Percentiles rank a stretch among this genome's conserved stretches.
phyloP scores from a whole-genome alignment of 2,329 filamentous ascomycete genomes.

The Aspergillus hiratsukae region DNA sequence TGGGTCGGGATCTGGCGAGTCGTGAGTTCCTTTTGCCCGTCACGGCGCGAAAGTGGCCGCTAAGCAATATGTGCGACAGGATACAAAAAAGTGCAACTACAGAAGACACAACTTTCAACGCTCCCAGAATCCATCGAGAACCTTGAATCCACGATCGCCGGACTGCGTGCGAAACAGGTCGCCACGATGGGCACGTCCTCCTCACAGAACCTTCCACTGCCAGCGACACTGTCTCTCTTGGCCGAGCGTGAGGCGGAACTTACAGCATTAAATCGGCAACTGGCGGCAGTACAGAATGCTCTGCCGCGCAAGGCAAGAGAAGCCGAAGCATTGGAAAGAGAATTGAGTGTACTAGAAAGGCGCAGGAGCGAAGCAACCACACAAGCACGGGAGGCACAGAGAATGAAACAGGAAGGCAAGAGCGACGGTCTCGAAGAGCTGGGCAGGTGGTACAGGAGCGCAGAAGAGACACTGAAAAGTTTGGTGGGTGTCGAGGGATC shows the following conservation, averaged over 20 bases:
- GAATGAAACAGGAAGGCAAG: slow-evolving; percentile 41
- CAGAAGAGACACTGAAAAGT: slow-evolving; percentile 38
- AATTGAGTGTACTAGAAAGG: slow-evolving; percentile 41
- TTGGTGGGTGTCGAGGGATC: slow-evolving; percentile 31
- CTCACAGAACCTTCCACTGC: slow-evolving; percentile 37
- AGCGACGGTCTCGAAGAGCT: slow-evolving; percentile 44
- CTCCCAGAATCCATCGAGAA: slow-evolving; percentile 51
- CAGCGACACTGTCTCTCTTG: slow-evolving; percentile 38
- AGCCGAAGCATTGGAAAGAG: slow-evolving; percentile 43
- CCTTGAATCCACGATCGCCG: slow-evolving; percentile 48
- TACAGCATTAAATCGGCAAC: slow-evolving; percentile 38
- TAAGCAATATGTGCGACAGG: slow-evolving; percentile 29
- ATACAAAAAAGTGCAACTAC: slow-evolving; percentile 52
- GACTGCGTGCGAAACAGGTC: slow-evolving; percentile 53
- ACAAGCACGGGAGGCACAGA: slow-evolving; percentile 46
- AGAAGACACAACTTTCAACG: slow-evolving; percentile 47
- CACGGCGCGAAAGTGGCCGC: neutral
- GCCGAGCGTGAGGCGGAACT: slow-evolving; percentile 39
- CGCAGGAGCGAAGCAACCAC: slow-evolving; percentile 40
- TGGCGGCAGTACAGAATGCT: slow-evolving; percentile 41
- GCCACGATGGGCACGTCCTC: slow-evolving; percentile 54
- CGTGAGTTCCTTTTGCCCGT: slow-evolving; percentile 31
- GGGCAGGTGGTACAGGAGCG: slow-evolving; percentile 43
- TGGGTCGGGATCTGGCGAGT: slow-evolving; percentile 61
- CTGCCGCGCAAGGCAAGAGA: slow-evolving; percentile 42